Percentiles rank a stretch among this genome's conserved stretches.
These are phyloP conservation scores for Rhynchospora tenuis DNA, from an alignment of 176 grass and related monocot species.

Conservation along the genomic window DNA sequence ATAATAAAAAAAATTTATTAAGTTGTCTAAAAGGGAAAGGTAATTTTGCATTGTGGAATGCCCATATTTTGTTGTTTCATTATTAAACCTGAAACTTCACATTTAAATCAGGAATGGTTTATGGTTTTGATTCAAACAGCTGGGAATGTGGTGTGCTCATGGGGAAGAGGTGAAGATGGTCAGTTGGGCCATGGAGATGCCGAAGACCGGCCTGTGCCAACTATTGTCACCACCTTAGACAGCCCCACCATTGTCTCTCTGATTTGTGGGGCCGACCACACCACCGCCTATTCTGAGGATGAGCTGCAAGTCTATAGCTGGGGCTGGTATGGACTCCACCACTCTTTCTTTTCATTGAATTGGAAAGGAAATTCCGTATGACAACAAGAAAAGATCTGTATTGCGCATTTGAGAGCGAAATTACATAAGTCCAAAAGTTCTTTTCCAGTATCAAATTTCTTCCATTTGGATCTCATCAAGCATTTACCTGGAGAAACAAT, in stretches of 20 bases:
- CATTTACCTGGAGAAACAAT: background rate
- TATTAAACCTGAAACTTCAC: background rate
- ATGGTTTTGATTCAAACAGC: conserved; percentile 37
- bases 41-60: background rate
- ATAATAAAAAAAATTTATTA: background rate
- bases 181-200: conserved; percentile 96
- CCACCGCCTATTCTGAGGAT: conserved; percentile 78
- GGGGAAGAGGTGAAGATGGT: conserved; percentile 97
- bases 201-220: conserved; percentile 80
- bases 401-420: background rate
- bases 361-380: background rate
- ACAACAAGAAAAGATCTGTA: background rate
- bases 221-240: conserved; percentile 62
- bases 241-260: conserved; percentile 53
- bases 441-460: background rate
- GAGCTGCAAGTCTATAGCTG: conserved; percentile 86
- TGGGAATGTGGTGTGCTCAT: conserved; percentile 81
- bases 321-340: conserved; percentile 45
- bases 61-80: background rate
- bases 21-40: background rate
- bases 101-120: background rate
- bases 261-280: conserved; percentile 96
- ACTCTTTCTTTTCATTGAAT: background rate
- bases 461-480: background rate
- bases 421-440: background rate